Conservation (phyloP, 2,329 filamentous ascomycete genomes). For the Didymella pinodella region DNA sequence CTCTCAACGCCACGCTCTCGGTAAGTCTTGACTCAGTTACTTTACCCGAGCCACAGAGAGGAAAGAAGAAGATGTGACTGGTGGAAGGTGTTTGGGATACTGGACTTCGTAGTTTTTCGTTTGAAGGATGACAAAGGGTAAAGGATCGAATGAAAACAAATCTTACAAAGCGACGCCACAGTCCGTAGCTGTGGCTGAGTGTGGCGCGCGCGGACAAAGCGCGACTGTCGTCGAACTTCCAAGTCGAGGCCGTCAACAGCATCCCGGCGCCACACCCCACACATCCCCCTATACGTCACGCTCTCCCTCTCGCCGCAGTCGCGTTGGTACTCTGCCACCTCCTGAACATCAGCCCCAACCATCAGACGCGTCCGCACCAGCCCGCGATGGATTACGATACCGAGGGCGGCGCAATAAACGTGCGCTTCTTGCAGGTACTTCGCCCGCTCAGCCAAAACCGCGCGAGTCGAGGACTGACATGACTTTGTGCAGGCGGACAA, state of each 20-base stretch:
- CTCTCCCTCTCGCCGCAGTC: slow-evolving; percentile 27
- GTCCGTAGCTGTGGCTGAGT: not conserved
- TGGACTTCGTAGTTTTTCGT: not conserved
- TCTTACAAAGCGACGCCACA: slow-evolving; percentile 4
- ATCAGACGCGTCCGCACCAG: slow-evolving; percentile 22
- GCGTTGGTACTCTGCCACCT: slow-evolving; percentile 27
- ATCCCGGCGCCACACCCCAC: slow-evolving; percentile 14
- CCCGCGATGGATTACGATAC: slow-evolving; percentile 61
- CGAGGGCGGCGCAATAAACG: slow-evolving; percentile 53
- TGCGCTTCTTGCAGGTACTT: slow-evolving; percentile 51
- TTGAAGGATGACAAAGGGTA: not conserved
- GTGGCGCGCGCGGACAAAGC: slow-evolving; percentile 23
- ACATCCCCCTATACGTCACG: slow-evolving; percentile 30
- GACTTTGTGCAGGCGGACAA: slow-evolving; percentile 69
- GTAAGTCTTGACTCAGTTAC: not conserved
- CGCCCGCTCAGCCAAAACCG: slow-evolving; percentile 29
- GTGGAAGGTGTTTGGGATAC: not conserved
- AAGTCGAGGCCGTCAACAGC: slow-evolving; percentile 28
- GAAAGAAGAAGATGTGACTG: not conserved
- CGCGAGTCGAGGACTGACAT: slow-evolving; percentile 29
- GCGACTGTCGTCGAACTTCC: slow-evolving; percentile 29
- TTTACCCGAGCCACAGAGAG: not conserved
- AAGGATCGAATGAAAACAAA: not conserved
- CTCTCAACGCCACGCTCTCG: not conserved
- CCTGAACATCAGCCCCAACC: slow-evolving; percentile 15